Evolutionary conservation across 305 asterid genomes (phyloP).

Genomic region (Coffea humblotiana): DNA sequence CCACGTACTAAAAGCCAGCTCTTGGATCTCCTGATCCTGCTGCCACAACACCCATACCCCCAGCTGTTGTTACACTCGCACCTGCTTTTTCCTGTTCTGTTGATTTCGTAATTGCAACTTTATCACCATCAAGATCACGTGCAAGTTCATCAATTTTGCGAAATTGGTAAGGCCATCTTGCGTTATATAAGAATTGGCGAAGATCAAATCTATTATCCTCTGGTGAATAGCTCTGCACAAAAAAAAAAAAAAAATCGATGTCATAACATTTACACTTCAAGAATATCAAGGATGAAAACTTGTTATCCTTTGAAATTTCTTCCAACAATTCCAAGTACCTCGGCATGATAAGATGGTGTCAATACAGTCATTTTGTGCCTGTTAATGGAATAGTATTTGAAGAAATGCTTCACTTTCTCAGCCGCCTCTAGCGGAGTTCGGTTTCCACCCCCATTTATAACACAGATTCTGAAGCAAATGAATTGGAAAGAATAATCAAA

Average conservation of each 20-base stretch:
- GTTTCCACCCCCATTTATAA: conserved; percentile 85
- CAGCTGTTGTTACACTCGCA: conserved; percentile 30
- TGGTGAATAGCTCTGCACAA: conserved; percentile 82
- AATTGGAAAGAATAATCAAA: not conserved
- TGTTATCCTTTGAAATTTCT: not conserved
- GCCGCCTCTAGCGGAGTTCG: conserved; percentile 74
- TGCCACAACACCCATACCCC: conserved; percentile 85
- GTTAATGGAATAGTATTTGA: conserved; percentile 88
- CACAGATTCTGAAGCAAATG: conserved; percentile 68
- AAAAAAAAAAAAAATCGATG: not conserved
- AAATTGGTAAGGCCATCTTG: conserved; percentile 87
- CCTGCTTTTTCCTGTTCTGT: conserved; percentile 28
- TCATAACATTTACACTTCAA: not conserved
- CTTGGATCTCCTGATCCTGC: conserved; percentile 80
- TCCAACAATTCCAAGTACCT: conserved; percentile 42
- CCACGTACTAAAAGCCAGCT: conserved; percentile 55
- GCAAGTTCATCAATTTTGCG: conserved; percentile 81
- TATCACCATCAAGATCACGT: conserved; percentile 51
- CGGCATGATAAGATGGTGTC: conserved; percentile 94
- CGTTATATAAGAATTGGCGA: conserved; percentile 83
- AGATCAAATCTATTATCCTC: conserved; percentile 89
- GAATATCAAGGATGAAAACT: not conserved
- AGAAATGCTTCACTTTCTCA: conserved; percentile 89
- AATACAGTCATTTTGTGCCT: conserved; percentile 94
- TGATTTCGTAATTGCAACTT: conserved; percentile 28